Conservation (phyloP, 371 early-diverging fungal species). For the Lichtheimia corymbifera region DNA sequence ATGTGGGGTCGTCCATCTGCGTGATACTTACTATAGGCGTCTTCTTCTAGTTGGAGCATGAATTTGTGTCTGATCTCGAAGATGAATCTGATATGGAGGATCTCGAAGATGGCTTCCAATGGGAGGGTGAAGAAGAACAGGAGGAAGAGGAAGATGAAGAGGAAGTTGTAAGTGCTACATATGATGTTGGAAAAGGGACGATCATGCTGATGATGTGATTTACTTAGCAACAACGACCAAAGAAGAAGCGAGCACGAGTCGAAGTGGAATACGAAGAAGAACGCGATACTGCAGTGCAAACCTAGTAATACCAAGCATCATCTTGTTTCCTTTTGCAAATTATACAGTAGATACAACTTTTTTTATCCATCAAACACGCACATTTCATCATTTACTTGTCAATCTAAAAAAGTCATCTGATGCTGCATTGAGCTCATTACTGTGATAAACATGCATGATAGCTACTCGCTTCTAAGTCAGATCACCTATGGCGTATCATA, state of each 20-base stretch:
- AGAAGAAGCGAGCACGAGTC: conserved; percentile 22
- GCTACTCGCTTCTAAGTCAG: too few species aligned
- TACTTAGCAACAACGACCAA: conserved; percentile 8
- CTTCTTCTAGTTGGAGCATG: conserved; percentile 9
- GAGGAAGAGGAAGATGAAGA: conserved; percentile 18
- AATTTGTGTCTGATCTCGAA: conserved; percentile 27
- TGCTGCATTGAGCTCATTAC: too few species aligned
- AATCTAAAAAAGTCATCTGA: too few species aligned
- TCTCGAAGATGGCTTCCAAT: conserved; percentile 24
- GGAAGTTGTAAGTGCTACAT: conserved; percentile 5
- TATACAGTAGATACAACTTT: too few species aligned
- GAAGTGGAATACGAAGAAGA: conserved; percentile 26
- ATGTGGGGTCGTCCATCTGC: neutral
- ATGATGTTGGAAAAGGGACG: neutral
- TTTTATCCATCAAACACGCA: too few species aligned
- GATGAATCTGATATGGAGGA: conserved; percentile 27
- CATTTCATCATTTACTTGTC: too few species aligned
- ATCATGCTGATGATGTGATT: neutral
- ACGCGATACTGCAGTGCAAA: conserved; percentile 15
- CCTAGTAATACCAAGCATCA: conserved; percentile 2
- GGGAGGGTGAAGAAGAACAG: conserved; percentile 19
- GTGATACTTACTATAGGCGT: neutral
- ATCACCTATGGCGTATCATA: too few species aligned
- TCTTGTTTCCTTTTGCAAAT: too few species aligned
- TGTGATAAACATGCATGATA: too few species aligned